Percentiles rank a stretch among this genome's conserved stretches.
Conservation (phyloP, 2,329 filamentous ascomycete species). For the Fusarium sp. region DNA sequence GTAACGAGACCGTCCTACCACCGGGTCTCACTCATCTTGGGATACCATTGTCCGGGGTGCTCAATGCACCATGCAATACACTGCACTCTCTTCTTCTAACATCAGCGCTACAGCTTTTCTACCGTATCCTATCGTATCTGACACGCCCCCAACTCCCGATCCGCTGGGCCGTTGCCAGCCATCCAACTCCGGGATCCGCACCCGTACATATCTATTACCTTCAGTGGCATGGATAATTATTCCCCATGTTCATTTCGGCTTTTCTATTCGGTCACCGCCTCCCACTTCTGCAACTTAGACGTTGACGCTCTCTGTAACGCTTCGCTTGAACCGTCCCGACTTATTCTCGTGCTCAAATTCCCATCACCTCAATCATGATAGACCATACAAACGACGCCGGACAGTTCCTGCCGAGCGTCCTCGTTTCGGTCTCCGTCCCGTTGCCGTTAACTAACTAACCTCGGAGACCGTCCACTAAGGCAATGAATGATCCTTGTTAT, state of each 20-base stretch:
- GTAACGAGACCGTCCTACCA: conserved; percentile 27
- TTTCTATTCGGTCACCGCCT: conserved; percentile 44
- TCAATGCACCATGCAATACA: too few relatives aligned
- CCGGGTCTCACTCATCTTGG: conserved; percentile 27
- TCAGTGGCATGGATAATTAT: conserved; percentile 20
- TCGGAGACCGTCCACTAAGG: conserved; percentile 36
- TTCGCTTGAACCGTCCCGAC: conserved; percentile 38
- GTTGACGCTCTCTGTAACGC: conserved; percentile 20
- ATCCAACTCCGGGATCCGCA: conserved; percentile 36
- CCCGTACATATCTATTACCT: conserved; percentile 20
- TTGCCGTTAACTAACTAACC: conserved; percentile 24
- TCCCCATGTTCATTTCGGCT: conserved; percentile 22
- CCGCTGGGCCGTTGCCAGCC: conserved; percentile 48
- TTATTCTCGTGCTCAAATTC: conserved; percentile 47
- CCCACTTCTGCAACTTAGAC: conserved; percentile 28
- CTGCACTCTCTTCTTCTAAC: not conserved
- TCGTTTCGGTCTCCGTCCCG: conserved; percentile 8
- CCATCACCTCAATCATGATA: conserved; percentile 12
- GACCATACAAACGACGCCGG: conserved; percentile 2
- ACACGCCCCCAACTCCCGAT: conserved; percentile 42
- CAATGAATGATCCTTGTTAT: conserved; percentile 16
- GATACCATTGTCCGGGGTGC: conserved; percentile 18
- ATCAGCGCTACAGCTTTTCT: conserved; percentile 17
- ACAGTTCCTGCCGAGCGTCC: not conserved
- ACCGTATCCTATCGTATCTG: conserved; percentile 7